phyloP scores from a whole-genome alignment of 768 basidiomycete genomes.

The Russula earlei region DNA sequence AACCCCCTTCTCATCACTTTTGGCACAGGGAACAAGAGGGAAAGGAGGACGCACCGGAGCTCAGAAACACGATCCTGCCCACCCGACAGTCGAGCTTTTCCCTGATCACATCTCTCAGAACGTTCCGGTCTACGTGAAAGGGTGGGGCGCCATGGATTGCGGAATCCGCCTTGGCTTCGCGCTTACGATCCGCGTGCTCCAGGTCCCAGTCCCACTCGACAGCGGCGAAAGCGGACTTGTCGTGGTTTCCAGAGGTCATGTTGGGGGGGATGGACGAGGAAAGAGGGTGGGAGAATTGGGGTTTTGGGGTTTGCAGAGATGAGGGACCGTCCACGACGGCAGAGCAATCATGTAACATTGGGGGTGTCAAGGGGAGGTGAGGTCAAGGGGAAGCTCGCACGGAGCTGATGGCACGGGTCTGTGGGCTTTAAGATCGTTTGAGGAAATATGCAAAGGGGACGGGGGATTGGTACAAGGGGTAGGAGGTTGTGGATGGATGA shows the following conservation, averaged over 20 bases:
- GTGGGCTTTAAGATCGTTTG: not conserved
- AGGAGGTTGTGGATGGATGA: not conserved
- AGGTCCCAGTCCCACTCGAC: slow-evolving; percentile 62
- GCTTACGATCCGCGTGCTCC: slow-evolving; percentile 61
- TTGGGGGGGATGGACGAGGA: not conserved
- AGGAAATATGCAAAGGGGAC: too few relatives aligned
- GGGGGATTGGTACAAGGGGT: too few relatives aligned
- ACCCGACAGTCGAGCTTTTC: slow-evolving; percentile 61
- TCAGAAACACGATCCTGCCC: slow-evolving; percentile 62
- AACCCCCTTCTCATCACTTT: not conserved
- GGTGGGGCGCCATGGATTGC: slow-evolving; percentile 52
- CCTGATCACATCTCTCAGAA: slow-evolving; percentile 68
- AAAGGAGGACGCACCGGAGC: slow-evolving; percentile 45
- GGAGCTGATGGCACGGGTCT: not conserved
- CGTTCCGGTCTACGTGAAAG: slow-evolving; percentile 65
- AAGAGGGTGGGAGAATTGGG: not conserved
- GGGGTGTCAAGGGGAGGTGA: not conserved
- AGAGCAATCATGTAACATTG: slow-evolving; percentile 16
- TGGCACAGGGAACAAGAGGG: slow-evolving; percentile 15
- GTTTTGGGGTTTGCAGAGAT: slow-evolving; percentile 4
- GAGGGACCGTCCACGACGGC: not conserved
- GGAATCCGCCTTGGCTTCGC: slow-evolving; percentile 54
- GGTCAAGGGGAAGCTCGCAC: not conserved
- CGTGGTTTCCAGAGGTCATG: not conserved
- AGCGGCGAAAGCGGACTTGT: slow-evolving; percentile 23